Percentiles rank a stretch among this genome's conserved stretches.
phyloP scores from a whole-genome alignment of 2,329 filamentous ascomycete species.

The Diaporthe ampelina region DNA sequence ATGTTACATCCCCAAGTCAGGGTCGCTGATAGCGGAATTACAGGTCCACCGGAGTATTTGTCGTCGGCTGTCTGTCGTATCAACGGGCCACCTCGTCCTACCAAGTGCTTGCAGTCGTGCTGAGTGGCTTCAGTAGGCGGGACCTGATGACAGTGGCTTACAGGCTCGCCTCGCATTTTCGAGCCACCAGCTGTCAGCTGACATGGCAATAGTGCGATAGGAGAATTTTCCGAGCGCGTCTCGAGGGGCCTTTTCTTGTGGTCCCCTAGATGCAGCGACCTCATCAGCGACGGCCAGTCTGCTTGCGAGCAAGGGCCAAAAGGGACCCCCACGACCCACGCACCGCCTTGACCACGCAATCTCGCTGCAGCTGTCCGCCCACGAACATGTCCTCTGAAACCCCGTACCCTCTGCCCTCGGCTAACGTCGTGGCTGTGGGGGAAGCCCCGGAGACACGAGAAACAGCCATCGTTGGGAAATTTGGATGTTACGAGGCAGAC shows the following conservation, averaged over 20 bases:
- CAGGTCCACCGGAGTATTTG: slow-evolving; percentile 22
- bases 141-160: not conserved
- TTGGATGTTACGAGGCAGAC: slow-evolving; percentile 16
- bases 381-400: slow-evolving; percentile 22
- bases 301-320: slow-evolving; percentile 13
- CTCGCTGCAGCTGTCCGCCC: slow-evolving; percentile 20
- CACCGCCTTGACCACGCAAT: slow-evolving; percentile 26
- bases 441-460: slow-evolving; percentile 25
- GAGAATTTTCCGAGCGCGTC: slow-evolving; percentile 5
- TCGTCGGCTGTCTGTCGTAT: slow-evolving; percentile 34
- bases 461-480: slow-evolving; percentile 30
- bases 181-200: slow-evolving; percentile 9
- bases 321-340: slow-evolving; percentile 21
- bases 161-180: not conserved
- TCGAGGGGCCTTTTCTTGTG: not conserved
- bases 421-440: slow-evolving; percentile 28
- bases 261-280: not conserved
- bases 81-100: not conserved
- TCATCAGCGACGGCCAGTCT: slow-evolving; percentile 15
- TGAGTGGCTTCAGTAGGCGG: slow-evolving; percentile 10
- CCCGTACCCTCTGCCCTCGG: slow-evolving; percentile 19
- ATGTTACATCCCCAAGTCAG: slow-evolving; percentile 40
- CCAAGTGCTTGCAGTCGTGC: not conserved
- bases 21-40: slow-evolving; percentile 34
- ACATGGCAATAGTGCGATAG: slow-evolving; percentile 5